Conservation (phyloP, 305 asterid genomes). For the Fraxinus floribunda region DNA sequence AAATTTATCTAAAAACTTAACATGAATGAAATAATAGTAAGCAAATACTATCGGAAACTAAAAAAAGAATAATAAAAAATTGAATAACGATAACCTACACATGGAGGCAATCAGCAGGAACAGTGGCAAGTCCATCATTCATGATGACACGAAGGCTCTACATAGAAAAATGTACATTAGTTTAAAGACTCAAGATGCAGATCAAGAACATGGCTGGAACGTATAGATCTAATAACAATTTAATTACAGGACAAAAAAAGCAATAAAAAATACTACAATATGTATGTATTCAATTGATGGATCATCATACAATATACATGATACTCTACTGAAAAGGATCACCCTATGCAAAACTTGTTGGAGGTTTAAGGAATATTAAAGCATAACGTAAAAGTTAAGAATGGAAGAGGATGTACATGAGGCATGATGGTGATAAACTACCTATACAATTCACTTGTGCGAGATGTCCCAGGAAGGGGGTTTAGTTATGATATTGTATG, state of each 20-base stretch:
- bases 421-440: not conserved
- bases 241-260: constrained; percentile 8
- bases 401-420: not conserved
- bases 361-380: not conserved
- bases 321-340: constrained; percentile 9
- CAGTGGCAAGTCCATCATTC: constrained; percentile 94
- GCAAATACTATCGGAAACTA: not conserved
- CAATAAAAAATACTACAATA: constrained; percentile 3
- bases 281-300: not conserved
- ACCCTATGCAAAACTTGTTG: constrained; percentile 12
- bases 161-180: constrained; percentile 40
- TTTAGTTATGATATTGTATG: too few species aligned
- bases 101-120: constrained; percentile 81
- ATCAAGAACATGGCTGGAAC: constrained; percentile 20
- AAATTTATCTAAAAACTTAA: not conserved
- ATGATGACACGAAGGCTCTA: constrained; percentile 95
- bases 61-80: not conserved
- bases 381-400: constrained; percentile 13
- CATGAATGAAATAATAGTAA: not conserved
- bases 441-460: not conserved
- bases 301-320: constrained; percentile 4
- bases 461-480: not conserved
- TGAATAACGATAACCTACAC: constrained; percentile 59
- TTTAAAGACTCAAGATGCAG: constrained; percentile 23
- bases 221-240: constrained; percentile 13